Conservation (phyloP, 2,329 filamentous ascomycete species). For the Zasmidium citrigriseum region DNA sequence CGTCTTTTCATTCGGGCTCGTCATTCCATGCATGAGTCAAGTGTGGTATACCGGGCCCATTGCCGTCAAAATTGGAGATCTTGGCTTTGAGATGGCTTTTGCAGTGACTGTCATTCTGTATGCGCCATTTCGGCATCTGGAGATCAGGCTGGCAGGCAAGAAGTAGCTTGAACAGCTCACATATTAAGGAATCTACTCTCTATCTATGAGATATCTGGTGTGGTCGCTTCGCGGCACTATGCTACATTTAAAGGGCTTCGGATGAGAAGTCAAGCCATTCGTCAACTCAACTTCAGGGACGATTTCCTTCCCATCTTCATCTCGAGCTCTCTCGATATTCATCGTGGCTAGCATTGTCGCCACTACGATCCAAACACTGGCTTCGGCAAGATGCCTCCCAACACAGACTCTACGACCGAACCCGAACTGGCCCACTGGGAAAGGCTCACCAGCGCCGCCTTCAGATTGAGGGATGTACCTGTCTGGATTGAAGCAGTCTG, state of each 20-base stretch:
- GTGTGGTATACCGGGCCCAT: slow-evolving; percentile 33
- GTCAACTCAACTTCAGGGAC: slow-evolving; percentile 13
- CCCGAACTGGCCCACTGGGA: slow-evolving; percentile 38
- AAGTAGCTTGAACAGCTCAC: too few relatives aligned
- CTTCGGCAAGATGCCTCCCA: slow-evolving; percentile 15
- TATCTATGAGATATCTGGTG: slow-evolving; percentile 2
- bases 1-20: slow-evolving; percentile 24
- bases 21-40: slow-evolving; percentile 31
- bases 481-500: slow-evolving; percentile 50
- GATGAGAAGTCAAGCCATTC: slow-evolving; percentile 16
- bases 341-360: slow-evolving; percentile 11
- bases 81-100: slow-evolving; percentile 67
- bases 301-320: slow-evolving; percentile 10
- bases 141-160: slow-evolving; percentile 31
- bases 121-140: slow-evolving; percentile 44
- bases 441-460: slow-evolving; percentile 46
- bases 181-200: neutral
- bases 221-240: slow-evolving; percentile 10
- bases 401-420: slow-evolving; percentile 20
- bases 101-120: slow-evolving; percentile 49
- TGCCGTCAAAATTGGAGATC: slow-evolving; percentile 56
- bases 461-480: slow-evolving; percentile 41
- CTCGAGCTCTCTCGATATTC: slow-evolving; percentile 10
- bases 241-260: slow-evolving; percentile 12
- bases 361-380: slow-evolving; percentile 12